A percentile compares a stretch with the other conserved stretches of the same genome.
Conservation (phyloP, 441 rosid genomes). For the Hura crepitans region DNA sequence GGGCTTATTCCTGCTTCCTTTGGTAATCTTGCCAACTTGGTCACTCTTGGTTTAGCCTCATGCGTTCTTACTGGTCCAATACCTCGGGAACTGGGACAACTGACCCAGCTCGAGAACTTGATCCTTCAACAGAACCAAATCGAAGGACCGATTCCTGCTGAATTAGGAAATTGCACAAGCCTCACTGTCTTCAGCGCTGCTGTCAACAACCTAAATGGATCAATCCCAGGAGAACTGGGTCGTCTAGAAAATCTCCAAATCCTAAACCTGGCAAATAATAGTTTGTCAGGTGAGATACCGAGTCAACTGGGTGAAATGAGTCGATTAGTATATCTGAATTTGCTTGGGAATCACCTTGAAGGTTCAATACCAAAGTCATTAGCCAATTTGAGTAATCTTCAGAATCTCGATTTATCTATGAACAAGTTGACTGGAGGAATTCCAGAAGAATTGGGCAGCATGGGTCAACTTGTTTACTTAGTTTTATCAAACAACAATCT, state of each 20-base stretch:
- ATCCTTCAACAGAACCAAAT: conserved; percentile 58
- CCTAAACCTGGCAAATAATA: conserved; percentile 62
- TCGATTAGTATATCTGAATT: conserved; percentile 51
- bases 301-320: conserved; percentile 51
- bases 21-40: conserved; percentile 45
- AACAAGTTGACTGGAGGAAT: conserved; percentile 60
- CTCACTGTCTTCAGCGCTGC: conserved; percentile 49
- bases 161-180: conserved; percentile 70
- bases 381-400: conserved; percentile 42
- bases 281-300: conserved; percentile 66
- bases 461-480: conserved; percentile 52
- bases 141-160: conserved; percentile 55
- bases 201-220: conserved; percentile 57
- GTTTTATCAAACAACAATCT: conserved; percentile 56
- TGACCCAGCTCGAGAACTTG: conserved; percentile 40
- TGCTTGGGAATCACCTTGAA: conserved; percentile 54
- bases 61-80: conserved; percentile 63
- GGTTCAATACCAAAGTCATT: conserved; percentile 60
- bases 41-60: conserved; percentile 62
- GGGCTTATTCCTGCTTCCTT: conserved; percentile 63
- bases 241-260: conserved; percentile 44
- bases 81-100: conserved; percentile 57
- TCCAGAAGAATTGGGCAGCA: conserved; percentile 60
- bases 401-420: conserved; percentile 56
- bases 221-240: conserved; percentile 62